Base-by-base conservation (phyloP, 2,329 filamentous ascomycete species). In the Coccinonectria pachysandricola region DNA sequence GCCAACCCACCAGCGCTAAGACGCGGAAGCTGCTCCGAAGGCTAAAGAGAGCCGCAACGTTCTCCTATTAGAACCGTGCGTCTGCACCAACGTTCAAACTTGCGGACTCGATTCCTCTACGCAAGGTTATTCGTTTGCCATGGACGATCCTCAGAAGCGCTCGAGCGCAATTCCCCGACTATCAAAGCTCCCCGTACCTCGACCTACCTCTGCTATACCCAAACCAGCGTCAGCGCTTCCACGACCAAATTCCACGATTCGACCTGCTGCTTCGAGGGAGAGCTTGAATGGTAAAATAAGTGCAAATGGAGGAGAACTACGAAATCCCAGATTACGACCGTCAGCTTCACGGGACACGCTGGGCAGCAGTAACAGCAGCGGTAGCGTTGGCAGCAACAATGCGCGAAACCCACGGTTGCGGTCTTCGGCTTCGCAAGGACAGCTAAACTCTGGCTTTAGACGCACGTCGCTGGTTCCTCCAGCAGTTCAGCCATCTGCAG, bases 311-410 rank as follows among this genome's bases (percentile, higher is more conserved):
- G 43, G 42, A 12, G 53, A 57, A 15, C 36, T 61, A 21, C 53
- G 53, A 31, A 55, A 53, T 23, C 56, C 60, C 10, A 57, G 57
- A 28, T 48, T 64, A 8, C 56, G 61, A 15, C 33, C 54, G 14
- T 45, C 56, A n/a, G 27, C 54, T 23, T 62, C 63, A 4, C 51
- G 57, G 28, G 54, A 55, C 32, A 58, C 52, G 33, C 46, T 62
- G 18, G 49, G 47, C 12, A 33, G 27, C n/a, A 36, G 35, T 19
- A 19, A 34, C n/a, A 21, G 29, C 30, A 33, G 27, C n/a, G 34
- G 35, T 19, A 19, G 34, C n/a, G 22, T 28, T 28, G 37, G 29
- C 32, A 22, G 36, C 21, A 36, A 40, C 16, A 50, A 56, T 20
- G 35, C 60, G 23, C 53, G 53, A 31, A 54, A 50, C 27, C 56